phyloP scores from a whole-genome alignment of 202 grass and related monocot genomes.

The Saccharum hybrid region DNA sequence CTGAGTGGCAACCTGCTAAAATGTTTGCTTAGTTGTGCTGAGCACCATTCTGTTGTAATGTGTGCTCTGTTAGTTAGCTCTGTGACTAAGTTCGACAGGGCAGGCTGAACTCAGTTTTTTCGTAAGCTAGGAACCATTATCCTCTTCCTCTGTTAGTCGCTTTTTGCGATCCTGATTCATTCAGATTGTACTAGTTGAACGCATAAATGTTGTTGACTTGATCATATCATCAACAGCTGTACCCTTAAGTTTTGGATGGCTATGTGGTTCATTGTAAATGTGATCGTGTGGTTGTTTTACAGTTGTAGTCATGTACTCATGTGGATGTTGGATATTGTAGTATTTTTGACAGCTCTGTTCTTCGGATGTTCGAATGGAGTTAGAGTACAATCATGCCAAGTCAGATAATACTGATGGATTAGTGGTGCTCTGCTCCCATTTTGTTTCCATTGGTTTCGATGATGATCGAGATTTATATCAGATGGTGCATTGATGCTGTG shows the following conservation, averaged over 20 bases:
- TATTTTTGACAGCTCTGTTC: not conserved
- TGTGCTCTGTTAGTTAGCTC: constrained; percentile 30
- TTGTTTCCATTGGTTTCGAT: too few relatives aligned
- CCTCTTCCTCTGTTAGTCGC: not conserved
- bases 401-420: not conserved
- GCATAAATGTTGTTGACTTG: constrained; percentile 46
- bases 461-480: not conserved
- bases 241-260: constrained; percentile 32
- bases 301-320: not conserved
- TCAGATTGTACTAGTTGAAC: constrained; percentile 51
- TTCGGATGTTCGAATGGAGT: not conserved
- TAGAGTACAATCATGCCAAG: not conserved
- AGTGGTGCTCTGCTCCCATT: not conserved
- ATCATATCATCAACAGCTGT: constrained; percentile 19
- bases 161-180: constrained; percentile 44
- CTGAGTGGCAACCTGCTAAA: constrained; percentile 38
- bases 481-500: not conserved
- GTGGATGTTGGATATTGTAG: not conserved
- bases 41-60: constrained; percentile 14
- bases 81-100: constrained; percentile 18
- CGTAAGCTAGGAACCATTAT: constrained; percentile 35
- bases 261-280: constrained; percentile 42
- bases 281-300: not conserved
- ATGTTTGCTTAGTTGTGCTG: constrained; percentile 53
- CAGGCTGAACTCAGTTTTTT: constrained; percentile 44